Evolutionary conservation across 2,329 filamentous ascomycete genomes (phyloP).

Genomic region (Penicillium brevicompactum): DNA sequence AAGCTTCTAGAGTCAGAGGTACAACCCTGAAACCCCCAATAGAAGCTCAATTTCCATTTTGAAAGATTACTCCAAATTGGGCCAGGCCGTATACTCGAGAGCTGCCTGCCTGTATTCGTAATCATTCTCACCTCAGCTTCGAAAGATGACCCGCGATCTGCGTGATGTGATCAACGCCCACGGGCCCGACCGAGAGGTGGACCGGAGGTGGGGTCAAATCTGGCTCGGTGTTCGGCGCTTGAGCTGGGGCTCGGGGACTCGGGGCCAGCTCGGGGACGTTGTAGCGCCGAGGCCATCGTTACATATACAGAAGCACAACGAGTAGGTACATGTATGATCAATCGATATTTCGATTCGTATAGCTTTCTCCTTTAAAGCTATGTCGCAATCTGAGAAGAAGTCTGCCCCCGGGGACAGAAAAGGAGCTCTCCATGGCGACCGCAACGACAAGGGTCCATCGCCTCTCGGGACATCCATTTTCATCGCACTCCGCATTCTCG

Average conservation of each 20-base stretch:
- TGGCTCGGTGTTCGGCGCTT: background rate
- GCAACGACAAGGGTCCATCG: background rate
- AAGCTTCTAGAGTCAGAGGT: background rate
- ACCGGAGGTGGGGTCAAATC: background rate
- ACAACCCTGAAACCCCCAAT: background rate
- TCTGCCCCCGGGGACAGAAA: background rate
- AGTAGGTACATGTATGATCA: background rate
- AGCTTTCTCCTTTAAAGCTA: background rate
- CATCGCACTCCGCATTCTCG: background rate
- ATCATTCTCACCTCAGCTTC: too few relatives aligned
- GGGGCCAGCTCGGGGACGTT: background rate
- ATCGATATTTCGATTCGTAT: background rate
- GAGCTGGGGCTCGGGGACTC: background rate
- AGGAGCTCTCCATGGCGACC: background rate
- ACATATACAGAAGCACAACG: background rate
- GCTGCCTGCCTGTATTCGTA: too few relatives aligned
- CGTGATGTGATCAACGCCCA: too few relatives aligned
- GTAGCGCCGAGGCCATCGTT: background rate
- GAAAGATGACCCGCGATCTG: too few relatives aligned
- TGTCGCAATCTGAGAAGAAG: background rate
- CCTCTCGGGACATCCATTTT: background rate
- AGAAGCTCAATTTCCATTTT: too few relatives aligned
- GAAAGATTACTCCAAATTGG: too few relatives aligned
- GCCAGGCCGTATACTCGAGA: too few relatives aligned
- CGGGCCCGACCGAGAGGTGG: background rate